These are phyloP conservation scores for Dryas octopetala DNA, from an alignment of 306 rosid species.

Conservation along the genomic window DNA sequence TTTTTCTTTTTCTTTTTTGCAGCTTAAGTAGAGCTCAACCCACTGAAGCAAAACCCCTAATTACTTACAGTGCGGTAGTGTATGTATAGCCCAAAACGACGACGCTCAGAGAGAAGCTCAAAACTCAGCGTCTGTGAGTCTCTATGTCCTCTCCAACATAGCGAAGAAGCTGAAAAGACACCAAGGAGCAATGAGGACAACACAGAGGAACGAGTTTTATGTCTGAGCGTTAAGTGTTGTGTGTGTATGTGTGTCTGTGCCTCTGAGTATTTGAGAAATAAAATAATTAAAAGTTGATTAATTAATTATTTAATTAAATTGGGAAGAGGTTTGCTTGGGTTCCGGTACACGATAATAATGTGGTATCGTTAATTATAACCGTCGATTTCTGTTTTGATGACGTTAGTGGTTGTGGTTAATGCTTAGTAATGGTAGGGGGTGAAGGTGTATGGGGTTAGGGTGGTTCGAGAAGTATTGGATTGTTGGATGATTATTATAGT, in stretches of 20 bases:
- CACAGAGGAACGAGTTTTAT: background rate
- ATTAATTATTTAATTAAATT: background rate
- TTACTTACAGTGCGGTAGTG: conserved; percentile 22
- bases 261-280: background rate
- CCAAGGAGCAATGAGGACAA: background rate
- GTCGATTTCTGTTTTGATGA: background rate
- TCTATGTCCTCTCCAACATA: background rate
- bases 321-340: fast-evolving
- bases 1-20: background rate
- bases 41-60: background rate
- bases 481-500: background rate
- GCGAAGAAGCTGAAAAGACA: conserved; percentile 49
- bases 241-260: background rate
- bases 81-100: conserved; percentile 19
- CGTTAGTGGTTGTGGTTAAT: background rate
- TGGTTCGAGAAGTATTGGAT: conserved; percentile 15
- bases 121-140: conserved; percentile 10
- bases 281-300: conserved; percentile 2
- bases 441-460: background rate
- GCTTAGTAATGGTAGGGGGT: background rate
- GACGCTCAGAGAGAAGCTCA: conserved; percentile 27
- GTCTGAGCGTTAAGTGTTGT: conserved; percentile 8
- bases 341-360: background rate
- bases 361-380: conserved; percentile 13
- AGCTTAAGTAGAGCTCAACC: background rate